Evolutionary conservation across 768 basidiomycete genomes (phyloP).

Genomic region (Naematelia encephala): DNA sequence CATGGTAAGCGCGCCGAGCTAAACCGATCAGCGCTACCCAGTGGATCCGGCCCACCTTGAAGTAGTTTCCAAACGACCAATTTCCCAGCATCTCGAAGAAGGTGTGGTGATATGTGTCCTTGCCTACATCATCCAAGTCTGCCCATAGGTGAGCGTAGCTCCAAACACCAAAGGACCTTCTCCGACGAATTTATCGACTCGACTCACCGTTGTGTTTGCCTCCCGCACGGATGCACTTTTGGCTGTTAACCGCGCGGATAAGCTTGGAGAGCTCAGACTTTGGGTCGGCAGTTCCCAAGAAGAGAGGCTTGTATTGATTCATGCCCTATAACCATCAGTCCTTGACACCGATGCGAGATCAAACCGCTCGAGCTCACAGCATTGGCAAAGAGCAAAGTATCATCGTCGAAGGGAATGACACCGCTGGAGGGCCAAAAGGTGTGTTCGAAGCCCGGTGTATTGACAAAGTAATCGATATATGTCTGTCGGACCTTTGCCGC

Average conservation of each 20-base stretch:
- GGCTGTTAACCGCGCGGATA: constrained; percentile 89
- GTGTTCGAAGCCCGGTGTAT: constrained; percentile 60
- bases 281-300: constrained; percentile 96
- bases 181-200: not conserved
- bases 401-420: constrained; percentile 96
- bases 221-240: constrained; percentile 97
- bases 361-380: constrained; percentile 62
- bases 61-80: constrained; percentile 99
- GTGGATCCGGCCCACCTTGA: constrained; percentile 67
- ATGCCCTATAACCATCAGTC: constrained; percentile 43
- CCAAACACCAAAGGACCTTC: constrained; percentile 6
- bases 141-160: constrained; percentile 4
- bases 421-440: constrained; percentile 85
- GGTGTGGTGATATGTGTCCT: constrained; percentile 93
- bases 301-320: constrained; percentile 88
- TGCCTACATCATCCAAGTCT: constrained; percentile 99
- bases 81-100: constrained; percentile 99
- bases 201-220: constrained; percentile 92
- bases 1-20: constrained; percentile 89
- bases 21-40: constrained; percentile 8
- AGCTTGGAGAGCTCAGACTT: constrained; percentile 85
- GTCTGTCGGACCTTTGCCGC: constrained; percentile 78
- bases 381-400: constrained; percentile 95
- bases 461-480: constrained; percentile 84
- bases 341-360: not conserved